Evolutionary conservation across 176 grass and related monocot species (phyloP), one percentile per base, ranked within the genome.

Genomic region (Pontederia paniculata): DNA sequence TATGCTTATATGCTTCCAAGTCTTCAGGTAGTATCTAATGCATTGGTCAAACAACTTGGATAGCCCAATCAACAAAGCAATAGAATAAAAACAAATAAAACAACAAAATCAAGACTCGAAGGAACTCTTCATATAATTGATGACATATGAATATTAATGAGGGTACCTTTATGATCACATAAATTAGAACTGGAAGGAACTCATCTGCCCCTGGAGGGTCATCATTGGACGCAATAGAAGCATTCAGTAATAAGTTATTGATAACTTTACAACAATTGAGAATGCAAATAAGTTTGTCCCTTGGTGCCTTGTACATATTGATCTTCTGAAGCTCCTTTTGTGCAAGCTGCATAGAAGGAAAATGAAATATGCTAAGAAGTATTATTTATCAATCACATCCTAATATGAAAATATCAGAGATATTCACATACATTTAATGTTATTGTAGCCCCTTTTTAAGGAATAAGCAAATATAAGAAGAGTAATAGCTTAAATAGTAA

Each of bases 271-370:
- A 97, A 55, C 93, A 97, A 71, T 97, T 97, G 55, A 97, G 75
- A 57, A 97, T 82, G 58, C 86, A 91, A 47, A 84, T 72, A 60
- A 97, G 80, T 67, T 97, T 97, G 76, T 91, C 93, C 57, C 93
- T 88, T 67, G 93, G 93, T 57, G 93, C 93, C 72, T 91, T 97
- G 64, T 84, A 90, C 83, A 87, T 72, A 57, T 97, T 91, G 65
- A 97, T 97, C 80, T 97, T 97, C 45, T 97, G 93, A 56, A 97
- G 62, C 74, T 90, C 93, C 69, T 97, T 97, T 62, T 90, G 86
- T 9, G 86, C 93, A 70, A 97, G 86, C 93, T 97, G 66, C 59
- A 83, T 63, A 62, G n/a, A n/a, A n/a, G 59, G 66, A 74, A 15
- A 53, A 16, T 62, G 46, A 18, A 37, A 37, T 37, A 37, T 37